These are phyloP conservation scores for Podospora conica DNA, from an alignment of 495 filamentous ascomycete species.

Conservation along the genomic window DNA sequence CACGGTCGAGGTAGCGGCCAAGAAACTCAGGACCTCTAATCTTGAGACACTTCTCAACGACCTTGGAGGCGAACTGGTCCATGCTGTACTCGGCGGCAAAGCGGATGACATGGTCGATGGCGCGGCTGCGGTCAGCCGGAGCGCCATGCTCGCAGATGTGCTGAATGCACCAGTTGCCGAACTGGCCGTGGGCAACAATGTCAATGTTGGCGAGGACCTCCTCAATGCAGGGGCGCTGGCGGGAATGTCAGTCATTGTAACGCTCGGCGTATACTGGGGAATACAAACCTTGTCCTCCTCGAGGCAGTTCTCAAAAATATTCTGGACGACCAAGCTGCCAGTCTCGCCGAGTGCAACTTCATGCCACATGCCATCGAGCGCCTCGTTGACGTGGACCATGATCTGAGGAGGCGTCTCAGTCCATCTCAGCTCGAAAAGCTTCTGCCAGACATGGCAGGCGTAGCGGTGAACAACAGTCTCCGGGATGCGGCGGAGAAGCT, in stretches of 20 bases:
- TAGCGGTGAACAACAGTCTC: slow-evolving; percentile 98
- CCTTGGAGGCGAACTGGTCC: slow-evolving; percentile 98
- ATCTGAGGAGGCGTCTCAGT: slow-evolving; percentile 90
- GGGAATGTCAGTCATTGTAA: slow-evolving; percentile 30
- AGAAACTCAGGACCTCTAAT: slow-evolving; percentile 90
- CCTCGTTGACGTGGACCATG: slow-evolving; percentile 97
- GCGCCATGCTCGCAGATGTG: slow-evolving; percentile 97
- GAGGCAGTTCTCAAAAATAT: slow-evolving; percentile 98
- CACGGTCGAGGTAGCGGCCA: slow-evolving; percentile 83
- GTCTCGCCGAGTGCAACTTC: slow-evolving; percentile 96
- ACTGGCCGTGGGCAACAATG: slow-evolving; percentile 95
- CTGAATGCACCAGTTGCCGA: slow-evolving; percentile 99
- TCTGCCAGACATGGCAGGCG: slow-evolving; percentile 99
- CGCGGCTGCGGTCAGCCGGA: slow-evolving; percentile 83
- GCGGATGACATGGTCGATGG: slow-evolving; percentile 88
- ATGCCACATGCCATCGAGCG: slow-evolving; percentile 95
- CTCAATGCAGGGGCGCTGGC: slow-evolving; percentile 87
- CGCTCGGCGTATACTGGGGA: neutral
- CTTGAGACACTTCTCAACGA: slow-evolving; percentile 98
- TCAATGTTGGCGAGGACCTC: slow-evolving; percentile 92
- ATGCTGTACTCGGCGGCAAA: slow-evolving; percentile 95
- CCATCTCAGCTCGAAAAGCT: slow-evolving; percentile 98
- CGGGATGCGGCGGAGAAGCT: slow-evolving; percentile 88
- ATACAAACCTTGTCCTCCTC: slow-evolving; percentile 88
- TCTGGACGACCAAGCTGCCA: slow-evolving; percentile 94